A percentile compares a stretch with the other conserved stretches of the same genome.
Evolutionary conservation across 345 rosid species (phyloP).

Genomic region (Gossypium ekmanianum): DNA sequence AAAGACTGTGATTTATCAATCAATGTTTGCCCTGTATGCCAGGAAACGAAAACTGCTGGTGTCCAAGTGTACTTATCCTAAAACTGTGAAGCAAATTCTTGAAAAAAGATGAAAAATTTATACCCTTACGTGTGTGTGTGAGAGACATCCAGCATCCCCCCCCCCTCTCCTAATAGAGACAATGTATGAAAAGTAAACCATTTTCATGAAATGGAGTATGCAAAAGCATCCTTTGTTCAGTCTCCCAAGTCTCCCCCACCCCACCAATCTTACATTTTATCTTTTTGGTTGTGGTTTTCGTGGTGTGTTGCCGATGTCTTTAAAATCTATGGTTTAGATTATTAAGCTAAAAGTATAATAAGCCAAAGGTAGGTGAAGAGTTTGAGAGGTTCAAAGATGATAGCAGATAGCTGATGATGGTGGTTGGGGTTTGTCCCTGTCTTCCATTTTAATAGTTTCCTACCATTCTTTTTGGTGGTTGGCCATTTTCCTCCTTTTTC

Average conservation of each 20-base stretch:
- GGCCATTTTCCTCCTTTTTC: neutral
- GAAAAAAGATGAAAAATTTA: conserved; percentile 15
- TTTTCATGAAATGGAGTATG: neutral
- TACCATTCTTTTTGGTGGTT: too few species aligned
- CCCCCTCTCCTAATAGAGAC: conserved; percentile 2
- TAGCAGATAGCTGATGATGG: neutral
- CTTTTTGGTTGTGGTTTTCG: neutral
- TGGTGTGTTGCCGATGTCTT: neutral
- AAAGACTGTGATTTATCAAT: conserved; percentile 61
- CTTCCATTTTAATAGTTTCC: neutral
- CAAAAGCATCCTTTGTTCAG: neutral
- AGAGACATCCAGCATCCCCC: conserved; percentile 2
- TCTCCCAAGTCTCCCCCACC: neutral
- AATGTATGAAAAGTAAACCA: neutral
- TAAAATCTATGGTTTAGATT: neutral
- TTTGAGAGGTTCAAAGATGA: neutral
- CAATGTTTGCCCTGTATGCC: conserved; percentile 73
- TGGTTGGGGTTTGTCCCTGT: neutral
- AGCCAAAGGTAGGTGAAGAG: neutral
- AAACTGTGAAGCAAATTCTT: conserved; percentile 24
- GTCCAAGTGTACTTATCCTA: conserved; percentile 57
- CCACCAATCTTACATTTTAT: neutral
- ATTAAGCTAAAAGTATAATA: neutral
- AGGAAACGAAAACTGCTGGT: conserved; percentile 56
- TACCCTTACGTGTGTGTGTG: conserved; percentile 14